These are phyloP conservation scores for Pseudogymnoascus sp. DNA, from an alignment of 2,329 filamentous ascomycete genomes.

Conservation along the genomic window DNA sequence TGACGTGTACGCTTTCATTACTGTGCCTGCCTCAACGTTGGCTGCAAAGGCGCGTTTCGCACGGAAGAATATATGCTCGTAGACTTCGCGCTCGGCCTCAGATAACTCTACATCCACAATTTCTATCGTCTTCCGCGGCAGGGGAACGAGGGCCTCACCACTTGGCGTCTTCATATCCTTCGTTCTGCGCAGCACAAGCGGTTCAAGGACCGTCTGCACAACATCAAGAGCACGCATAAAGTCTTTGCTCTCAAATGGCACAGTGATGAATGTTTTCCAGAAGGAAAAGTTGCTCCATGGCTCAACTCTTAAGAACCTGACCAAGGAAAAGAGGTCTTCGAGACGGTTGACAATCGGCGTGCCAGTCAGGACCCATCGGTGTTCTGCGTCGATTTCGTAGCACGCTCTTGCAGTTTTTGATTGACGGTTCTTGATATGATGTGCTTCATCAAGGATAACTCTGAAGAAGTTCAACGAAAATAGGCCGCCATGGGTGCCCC, in stretches of 20 bases:
- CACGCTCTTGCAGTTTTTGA: conserved; percentile 94
- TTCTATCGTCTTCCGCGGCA: conserved; percentile 74
- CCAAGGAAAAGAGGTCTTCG: conserved; percentile 88
- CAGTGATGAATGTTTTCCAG: conserved; percentile 97
- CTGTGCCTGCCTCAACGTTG: conserved; percentile 82
- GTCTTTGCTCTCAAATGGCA: conserved; percentile 92
- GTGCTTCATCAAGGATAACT: conserved; percentile 89
- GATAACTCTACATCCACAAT: conserved; percentile 84
- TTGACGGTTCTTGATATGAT: conserved; percentile 81
- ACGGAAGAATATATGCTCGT: conserved; percentile 77
- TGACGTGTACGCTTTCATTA: conserved; percentile 92
- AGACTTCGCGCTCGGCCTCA: conserved; percentile 77
- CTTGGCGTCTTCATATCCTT: conserved; percentile 97
- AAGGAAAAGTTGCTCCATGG: conserved; percentile 99
- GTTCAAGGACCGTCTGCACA: conserved; percentile 92
- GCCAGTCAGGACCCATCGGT: conserved; percentile 89
- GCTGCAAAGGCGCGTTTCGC: conserved; percentile 78
- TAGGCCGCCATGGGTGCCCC: conserved; percentile 58
- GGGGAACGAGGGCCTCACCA: conserved; percentile 68
- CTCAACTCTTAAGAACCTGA: conserved; percentile 86
- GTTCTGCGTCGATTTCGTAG: conserved; percentile 75
- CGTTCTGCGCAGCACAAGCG: conserved; percentile 85
- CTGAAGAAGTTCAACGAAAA: conserved; percentile 94
- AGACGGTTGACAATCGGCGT: conserved; percentile 95
- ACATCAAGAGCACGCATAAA: conserved; percentile 91